These are phyloP conservation scores for Fraxinus dipetala DNA, from an alignment of 305 asterid species.

Conservation along the genomic window DNA sequence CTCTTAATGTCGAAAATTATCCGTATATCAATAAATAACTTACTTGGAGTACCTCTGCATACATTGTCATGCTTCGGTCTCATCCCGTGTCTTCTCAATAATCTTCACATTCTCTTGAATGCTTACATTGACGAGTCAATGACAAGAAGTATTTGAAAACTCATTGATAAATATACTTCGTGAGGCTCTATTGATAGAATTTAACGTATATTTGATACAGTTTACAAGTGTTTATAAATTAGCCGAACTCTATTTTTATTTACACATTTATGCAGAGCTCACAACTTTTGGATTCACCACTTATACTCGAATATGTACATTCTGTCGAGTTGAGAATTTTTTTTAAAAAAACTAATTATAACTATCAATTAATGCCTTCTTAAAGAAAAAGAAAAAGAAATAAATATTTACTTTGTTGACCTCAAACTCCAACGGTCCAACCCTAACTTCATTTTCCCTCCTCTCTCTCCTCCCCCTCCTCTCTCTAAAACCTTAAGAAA, in stretches of 20 bases:
- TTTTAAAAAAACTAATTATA: no score
- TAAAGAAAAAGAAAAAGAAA: no score
- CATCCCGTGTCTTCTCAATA: not conserved
- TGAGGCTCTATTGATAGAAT: not conserved
- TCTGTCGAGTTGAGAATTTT: no score
- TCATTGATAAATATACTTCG: no score
- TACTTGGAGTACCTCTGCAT: not conserved
- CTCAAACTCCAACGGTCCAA: not conserved
- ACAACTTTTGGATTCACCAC: not conserved
- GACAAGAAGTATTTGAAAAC: not conserved
- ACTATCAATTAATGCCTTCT: not conserved
- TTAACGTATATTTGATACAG: no score
- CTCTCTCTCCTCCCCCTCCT: not conserved
- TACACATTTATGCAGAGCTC: not conserved
- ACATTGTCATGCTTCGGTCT: not conserved
- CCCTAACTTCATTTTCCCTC: not conserved
- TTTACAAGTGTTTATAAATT: no score
- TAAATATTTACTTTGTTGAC: not conserved
- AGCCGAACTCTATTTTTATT: no score
- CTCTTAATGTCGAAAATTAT: no score
- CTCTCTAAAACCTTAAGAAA: not conserved
- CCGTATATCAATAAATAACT: no score
- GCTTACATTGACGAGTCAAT: no score
- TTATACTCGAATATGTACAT: not conserved
- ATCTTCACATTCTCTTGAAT: not conserved